Conservation (phyloP, 305 asterid species). For the Fraxinus velutina region DNA sequence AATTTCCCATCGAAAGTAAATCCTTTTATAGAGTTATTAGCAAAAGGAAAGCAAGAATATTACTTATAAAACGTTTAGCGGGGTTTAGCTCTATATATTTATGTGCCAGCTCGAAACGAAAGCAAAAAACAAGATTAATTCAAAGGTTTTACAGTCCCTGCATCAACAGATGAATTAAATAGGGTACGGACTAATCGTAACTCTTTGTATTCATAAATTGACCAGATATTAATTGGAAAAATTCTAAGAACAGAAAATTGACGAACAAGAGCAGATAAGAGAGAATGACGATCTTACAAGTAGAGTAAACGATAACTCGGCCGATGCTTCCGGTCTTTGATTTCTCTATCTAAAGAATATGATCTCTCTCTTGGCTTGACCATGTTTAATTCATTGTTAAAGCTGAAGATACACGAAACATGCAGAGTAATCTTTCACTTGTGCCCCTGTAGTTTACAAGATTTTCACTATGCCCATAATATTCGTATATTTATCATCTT, state of each 20-base stretch:
- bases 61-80: background rate
- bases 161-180: conserved; percentile 9
- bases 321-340: conserved; percentile 33
- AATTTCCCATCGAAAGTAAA: background rate
- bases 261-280: background rate
- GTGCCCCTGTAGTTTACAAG: conserved; percentile 18
- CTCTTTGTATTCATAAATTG: background rate
- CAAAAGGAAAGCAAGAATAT: conserved; percentile 16
- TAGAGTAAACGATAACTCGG: conserved; percentile 34
- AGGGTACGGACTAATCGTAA: background rate
- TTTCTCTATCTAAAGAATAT: conserved; percentile 3
- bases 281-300: conserved; percentile 40
- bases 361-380: conserved; percentile 25
- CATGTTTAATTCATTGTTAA: conserved; percentile 33
- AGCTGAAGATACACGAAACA: conserved; percentile 19
- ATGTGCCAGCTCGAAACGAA: background rate
- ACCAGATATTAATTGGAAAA: background rate
- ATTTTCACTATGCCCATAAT: background rate
- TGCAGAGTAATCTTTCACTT: background rate
- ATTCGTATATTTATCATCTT: background rate
- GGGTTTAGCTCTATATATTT: background rate
- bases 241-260: background rate
- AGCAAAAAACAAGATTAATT: background rate
- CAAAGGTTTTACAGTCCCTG: conserved; percentile 22
- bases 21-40: background rate